These are phyloP conservation scores for Lachnum nothofagi DNA, from an alignment of 2,329 filamentous ascomycete genomes.

Conservation along the genomic window DNA sequence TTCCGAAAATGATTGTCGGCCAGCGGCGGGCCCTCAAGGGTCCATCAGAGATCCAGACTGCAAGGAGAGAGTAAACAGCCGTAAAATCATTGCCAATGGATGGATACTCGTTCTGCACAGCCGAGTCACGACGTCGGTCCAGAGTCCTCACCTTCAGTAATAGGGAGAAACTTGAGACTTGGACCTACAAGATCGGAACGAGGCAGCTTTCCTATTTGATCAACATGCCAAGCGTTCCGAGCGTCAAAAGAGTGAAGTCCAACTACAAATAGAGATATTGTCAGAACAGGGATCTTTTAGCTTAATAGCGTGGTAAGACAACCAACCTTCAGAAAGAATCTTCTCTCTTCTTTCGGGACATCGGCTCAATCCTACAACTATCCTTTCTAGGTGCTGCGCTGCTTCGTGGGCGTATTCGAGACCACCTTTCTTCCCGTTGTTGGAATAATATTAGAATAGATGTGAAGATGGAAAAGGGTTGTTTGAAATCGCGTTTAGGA, in stretches of 20 bases:
- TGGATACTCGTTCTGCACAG: slow-evolving; percentile 19
- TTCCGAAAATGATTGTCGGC: slow-evolving; percentile 57
- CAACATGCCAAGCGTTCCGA: slow-evolving; percentile 17
- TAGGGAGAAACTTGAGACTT: slow-evolving; percentile 28
- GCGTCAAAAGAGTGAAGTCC: slow-evolving; percentile 15
- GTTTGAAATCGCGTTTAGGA: not conserved
- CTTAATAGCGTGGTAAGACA: slow-evolving; percentile 23
- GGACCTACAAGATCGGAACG: no score
- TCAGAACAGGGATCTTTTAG: not conserved
- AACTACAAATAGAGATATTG: slow-evolving; percentile 2
- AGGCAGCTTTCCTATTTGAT: slow-evolving; percentile 14
- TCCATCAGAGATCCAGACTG: slow-evolving; percentile 56
- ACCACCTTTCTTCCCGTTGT: slow-evolving; percentile 6
- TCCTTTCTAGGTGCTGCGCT: slow-evolving; percentile 38
- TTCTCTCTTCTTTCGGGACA: slow-evolving; percentile 45
- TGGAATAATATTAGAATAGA: not conserved
- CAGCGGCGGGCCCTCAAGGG: slow-evolving; percentile 55
- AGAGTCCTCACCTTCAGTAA: not conserved
- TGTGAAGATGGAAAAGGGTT: not conserved
- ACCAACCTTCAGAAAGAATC: slow-evolving; percentile 44
- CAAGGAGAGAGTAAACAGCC: slow-evolving; percentile 14
- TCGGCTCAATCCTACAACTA: slow-evolving; percentile 50
- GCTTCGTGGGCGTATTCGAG: slow-evolving; percentile 1
- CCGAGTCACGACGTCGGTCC: not conserved
- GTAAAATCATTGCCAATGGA: slow-evolving; percentile 16